Conservation (phyloP, 257 asterid genomes). For the Voacanga thouarsii region DNA sequence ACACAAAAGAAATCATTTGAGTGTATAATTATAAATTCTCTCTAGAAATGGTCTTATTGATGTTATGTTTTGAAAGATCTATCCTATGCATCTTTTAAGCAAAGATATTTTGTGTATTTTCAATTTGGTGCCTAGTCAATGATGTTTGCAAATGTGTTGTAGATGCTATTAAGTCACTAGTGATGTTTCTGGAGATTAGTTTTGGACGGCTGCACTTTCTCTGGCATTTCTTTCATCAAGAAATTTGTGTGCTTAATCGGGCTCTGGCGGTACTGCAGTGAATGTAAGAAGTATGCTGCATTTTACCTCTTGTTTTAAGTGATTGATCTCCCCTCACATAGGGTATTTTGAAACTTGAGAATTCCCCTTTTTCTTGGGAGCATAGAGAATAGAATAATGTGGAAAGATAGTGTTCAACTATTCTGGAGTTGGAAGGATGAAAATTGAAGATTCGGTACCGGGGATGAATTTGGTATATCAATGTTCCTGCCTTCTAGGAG, state of each 20-base stretch:
- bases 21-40: neutral
- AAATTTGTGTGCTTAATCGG: neutral
- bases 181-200: neutral
- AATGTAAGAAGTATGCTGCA: neutral
- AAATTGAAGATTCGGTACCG: no score
- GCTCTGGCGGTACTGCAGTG: neutral
- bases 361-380: neutral
- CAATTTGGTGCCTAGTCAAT: neutral
- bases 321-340: neutral
- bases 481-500: no score
- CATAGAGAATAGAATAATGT: no score
- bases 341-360: neutral
- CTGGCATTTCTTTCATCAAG: neutral
- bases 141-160: neutral
- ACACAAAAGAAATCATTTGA: neutral
- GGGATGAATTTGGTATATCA: no score
- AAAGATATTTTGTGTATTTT: neutral
- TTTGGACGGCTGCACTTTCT: neutral
- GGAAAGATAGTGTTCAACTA: no score
- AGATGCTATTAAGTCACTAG: neutral
- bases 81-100: neutral
- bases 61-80: constrained; percentile 2
- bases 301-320: neutral
- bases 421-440: no score
- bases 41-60: neutral